phyloP scores from a whole-genome alignment of 768 basidiomycete species.

The Pulveroboletus frians region DNA sequence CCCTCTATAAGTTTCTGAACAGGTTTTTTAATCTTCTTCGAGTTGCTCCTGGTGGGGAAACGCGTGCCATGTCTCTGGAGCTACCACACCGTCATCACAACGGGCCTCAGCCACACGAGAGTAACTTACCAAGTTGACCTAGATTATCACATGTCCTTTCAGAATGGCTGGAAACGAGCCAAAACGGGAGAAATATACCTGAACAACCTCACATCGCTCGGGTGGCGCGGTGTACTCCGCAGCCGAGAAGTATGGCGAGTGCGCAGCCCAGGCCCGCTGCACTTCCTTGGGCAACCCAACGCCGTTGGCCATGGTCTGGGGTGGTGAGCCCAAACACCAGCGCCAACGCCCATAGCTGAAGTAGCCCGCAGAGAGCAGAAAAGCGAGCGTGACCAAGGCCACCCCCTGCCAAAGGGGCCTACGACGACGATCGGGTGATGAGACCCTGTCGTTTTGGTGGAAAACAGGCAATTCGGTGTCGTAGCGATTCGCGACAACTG shows the following conservation, averaged over 20 bases:
- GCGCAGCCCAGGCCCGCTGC: slow-evolving; percentile 49
- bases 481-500: not conserved
- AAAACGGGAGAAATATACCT: slow-evolving; percentile 34
- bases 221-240: slow-evolving; percentile 45
- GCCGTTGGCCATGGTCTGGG: not conserved
- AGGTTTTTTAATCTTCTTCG: slow-evolving; percentile 39
- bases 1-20: slow-evolving; percentile 54
- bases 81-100: slow-evolving; percentile 34
- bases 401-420: slow-evolving; percentile 1
- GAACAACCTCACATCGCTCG: slow-evolving; percentile 46
- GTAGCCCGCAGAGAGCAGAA: slow-evolving; percentile 13
- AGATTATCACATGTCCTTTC: not conserved
- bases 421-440: not conserved
- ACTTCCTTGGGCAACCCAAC: slow-evolving; percentile 19
- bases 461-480: slow-evolving; percentile 7
- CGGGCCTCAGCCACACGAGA: no score
- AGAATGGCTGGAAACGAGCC: not conserved
- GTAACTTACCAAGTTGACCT: slow-evolving; percentile 30
- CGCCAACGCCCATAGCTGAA: slow-evolving; percentile 10
- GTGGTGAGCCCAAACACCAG: not conserved
- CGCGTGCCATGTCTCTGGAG: slow-evolving; percentile 79
- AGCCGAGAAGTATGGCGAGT: slow-evolving; percentile 55
- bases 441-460: slow-evolving; percentile 3
- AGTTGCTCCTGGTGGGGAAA: slow-evolving; percentile 56
- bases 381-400: slow-evolving; percentile 11